A percentile compares a stretch with the other conserved stretches of the same genome.
These are phyloP conservation scores for Candida schatavii DNA, from an alignment of 805 yeast species.

Conservation along the genomic window DNA sequence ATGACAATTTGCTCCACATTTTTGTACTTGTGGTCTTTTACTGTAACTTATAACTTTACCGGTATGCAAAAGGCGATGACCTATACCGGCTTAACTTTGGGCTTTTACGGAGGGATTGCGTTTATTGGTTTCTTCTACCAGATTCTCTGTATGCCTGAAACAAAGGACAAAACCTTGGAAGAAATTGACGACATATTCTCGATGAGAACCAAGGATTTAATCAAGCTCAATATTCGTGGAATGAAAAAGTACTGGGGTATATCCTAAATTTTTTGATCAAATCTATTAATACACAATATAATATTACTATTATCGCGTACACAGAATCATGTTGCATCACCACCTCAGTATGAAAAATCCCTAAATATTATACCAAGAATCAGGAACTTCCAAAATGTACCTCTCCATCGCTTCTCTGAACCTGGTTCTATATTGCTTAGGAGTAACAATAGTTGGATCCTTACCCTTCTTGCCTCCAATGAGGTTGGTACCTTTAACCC, in stretches of 20 bases:
- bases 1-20: conserved; percentile 58
- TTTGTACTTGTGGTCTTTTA: conserved; percentile 60
- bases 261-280: too few relatives aligned
- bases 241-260: conserved; percentile 19
- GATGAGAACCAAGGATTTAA: conserved; percentile 41
- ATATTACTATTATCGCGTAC: too few relatives aligned
- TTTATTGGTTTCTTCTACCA: conserved; percentile 55
- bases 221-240: conserved; percentile 32
- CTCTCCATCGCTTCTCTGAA: conserved; percentile 98
- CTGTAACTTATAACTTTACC: conserved; percentile 62
- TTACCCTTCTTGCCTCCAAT: conserved; percentile 80
- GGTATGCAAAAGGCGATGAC: conserved; percentile 56
- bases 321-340: too few relatives aligned
- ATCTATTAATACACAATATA: too few relatives aligned
- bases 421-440: conserved; percentile 89
- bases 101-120: conserved; percentile 69
- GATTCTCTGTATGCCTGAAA: conserved; percentile 62
- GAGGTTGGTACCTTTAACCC: conserved; percentile 91
- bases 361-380: conserved; percentile 43
- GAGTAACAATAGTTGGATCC: conserved; percentile 96
- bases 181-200: conserved; percentile 65
- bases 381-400: conserved; percentile 93
- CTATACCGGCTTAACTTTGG: conserved; percentile 58
- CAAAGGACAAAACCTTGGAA: conserved; percentile 68
- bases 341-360: too few relatives aligned